Conservation (phyloP, 2,329 filamentous ascomycete genomes). For the Coniochaeta ligniaria region DNA sequence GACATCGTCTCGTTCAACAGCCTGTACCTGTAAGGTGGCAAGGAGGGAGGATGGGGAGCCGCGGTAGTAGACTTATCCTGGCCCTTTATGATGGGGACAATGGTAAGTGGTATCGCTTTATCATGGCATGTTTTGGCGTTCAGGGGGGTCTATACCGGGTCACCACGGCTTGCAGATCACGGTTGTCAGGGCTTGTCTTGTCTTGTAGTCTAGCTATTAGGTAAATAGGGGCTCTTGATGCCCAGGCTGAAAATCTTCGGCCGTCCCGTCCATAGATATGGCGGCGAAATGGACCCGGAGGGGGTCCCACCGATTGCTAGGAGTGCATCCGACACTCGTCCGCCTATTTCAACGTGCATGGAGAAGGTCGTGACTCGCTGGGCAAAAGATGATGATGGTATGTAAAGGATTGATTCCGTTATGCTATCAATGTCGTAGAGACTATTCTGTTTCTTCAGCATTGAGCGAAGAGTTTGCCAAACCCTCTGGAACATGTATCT, state of each 20-base stretch:
- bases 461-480: not conserved
- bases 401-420: constrained; percentile 1
- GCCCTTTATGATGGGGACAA: not conserved
- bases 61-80: not conserved
- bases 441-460: not conserved
- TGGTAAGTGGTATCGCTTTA: not conserved
- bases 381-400: not conserved
- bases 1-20: constrained; percentile 63
- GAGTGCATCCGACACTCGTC: not conserved
- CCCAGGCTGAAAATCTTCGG: not conserved
- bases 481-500: not conserved
- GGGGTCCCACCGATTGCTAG: not conserved
- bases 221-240: not conserved
- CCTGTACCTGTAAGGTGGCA: constrained; percentile 13
- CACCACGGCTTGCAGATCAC: not conserved
- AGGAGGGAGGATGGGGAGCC: not conserved
- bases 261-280: not conserved
- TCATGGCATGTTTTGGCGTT: not conserved
- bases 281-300: not conserved
- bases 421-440: constrained; percentile 2
- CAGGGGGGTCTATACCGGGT: not conserved
- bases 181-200: not conserved
- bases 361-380: not conserved
- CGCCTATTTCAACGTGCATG: not conserved
- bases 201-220: not conserved